A percentile compares a stretch with the other conserved stretches of the same genome.
Evolutionary conservation across 1,284 basidiomycete genomes (phyloP).

Genomic region (Spongispora temasekensis): DNA sequence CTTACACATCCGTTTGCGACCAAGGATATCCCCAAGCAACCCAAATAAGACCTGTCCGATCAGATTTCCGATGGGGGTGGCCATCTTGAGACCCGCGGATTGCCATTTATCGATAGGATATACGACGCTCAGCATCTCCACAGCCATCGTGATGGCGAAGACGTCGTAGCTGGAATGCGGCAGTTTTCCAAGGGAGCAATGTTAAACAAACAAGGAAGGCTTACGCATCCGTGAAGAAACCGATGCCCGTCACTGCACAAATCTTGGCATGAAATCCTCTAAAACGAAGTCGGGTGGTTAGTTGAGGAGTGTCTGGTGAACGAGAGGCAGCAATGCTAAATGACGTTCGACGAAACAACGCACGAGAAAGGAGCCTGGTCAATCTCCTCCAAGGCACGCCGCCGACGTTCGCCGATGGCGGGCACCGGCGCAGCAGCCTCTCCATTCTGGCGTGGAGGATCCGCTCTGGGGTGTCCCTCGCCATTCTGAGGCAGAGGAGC

Average conservation of each 20-base stretch:
- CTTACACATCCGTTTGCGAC: conserved; percentile 43
- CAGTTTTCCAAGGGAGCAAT: not conserved
- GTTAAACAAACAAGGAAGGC: conserved; percentile 17
- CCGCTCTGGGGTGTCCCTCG: not conserved
- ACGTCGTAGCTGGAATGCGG: conserved; percentile 58
- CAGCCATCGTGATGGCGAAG: conserved; percentile 74
- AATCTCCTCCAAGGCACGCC: conserved; percentile 67
- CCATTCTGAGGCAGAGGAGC: not conserved
- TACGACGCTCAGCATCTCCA: conserved; percentile 73
- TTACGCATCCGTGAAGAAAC: conserved; percentile 81
- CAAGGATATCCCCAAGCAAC: conserved; percentile 51
- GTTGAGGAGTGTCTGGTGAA: not conserved
- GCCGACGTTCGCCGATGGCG: conserved; percentile 47
- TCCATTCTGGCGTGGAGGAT: not conserved
- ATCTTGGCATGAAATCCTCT: conserved; percentile 70
- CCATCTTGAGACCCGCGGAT: conserved; percentile 74
- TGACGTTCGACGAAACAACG: not conserved
- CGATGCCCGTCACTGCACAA: conserved; percentile 69
- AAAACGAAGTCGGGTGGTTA: not conserved
- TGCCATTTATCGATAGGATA: conserved; percentile 49
- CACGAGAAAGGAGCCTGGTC: conserved; percentile 64
- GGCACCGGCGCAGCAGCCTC: not conserved
- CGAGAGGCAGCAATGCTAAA: conserved; percentile 15
- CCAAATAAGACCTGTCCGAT: conserved; percentile 61
- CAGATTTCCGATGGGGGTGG: conserved; percentile 60